Base-by-base conservation (phyloP, 148 eudicot species). In the Tetragonia tetragonoides region DNA sequence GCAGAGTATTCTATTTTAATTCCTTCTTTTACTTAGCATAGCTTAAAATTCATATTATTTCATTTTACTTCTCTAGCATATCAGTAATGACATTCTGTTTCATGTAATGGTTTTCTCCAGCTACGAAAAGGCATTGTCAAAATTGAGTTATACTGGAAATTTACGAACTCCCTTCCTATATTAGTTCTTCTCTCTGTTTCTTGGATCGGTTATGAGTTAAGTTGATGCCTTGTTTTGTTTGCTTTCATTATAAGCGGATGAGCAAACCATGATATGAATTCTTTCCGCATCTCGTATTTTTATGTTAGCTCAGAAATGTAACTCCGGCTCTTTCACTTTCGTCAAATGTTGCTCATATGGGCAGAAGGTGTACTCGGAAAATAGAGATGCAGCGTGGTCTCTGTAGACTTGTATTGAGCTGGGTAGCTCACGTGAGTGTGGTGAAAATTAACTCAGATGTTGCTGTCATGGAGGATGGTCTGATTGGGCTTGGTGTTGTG, bases 191-290 rank as follows among this genome's bases (percentile, higher is more conserved):
- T 68, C 6, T 68, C 72, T 20, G 53, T 68, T n/a, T 2, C 47
- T 68, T 68, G 72, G 72, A 68, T 68, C 1, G 72, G 72, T 44
- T 68, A 68, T 21, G 72, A 68, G 72, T 54, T 68, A 68, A 68
- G 41, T 21, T 65, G 4, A 39, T 66, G 42, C 23, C 9, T 17
- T 40, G 9, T 39, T 66, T 17, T 66, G 46, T 7, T 40, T 18
- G 60, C n/a, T 56, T 56, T 56, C 12, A 56, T 56, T 56, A 56
- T 56, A 56, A 56, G n/a, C 53, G 0, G 53, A 49, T 49, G 53
- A 14, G 12, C 12, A 49, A 49, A 49, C 53, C 9, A 6, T 49
- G 9, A 14, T 8, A 49, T 49, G 53, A 49, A 49, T 49, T 49
- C 11, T 49, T 49, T 8, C 53, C 34, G 8, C 40, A 11, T 65